A percentile compares a stretch with the other conserved stretches of the same genome.
phyloP scores from a whole-genome alignment of 2,329 filamentous ascomycete species.

The Hortaea sp. region DNA sequence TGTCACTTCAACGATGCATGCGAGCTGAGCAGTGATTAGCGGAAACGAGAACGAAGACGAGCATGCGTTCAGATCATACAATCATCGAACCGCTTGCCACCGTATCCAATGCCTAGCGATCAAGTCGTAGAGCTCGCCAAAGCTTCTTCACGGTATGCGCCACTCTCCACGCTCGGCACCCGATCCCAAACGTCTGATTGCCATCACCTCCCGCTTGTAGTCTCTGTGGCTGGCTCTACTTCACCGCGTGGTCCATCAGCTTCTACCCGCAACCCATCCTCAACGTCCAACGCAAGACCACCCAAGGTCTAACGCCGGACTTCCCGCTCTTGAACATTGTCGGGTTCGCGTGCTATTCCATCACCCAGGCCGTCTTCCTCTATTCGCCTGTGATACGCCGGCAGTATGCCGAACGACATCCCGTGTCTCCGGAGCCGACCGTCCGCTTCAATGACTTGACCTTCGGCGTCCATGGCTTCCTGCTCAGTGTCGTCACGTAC shows the following conservation, averaged over 20 bases:
- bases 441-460: conserved; percentile 83
- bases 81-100: too few relatives aligned
- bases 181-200: too few relatives aligned
- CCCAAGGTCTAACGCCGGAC: conserved; percentile 75
- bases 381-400: conserved; percentile 66
- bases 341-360: conserved; percentile 62
- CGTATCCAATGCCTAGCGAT: neutral
- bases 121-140: neutral
- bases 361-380: conserved; percentile 66
- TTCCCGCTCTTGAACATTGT: conserved; percentile 67
- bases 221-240: conserved; percentile 22
- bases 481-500: conserved; percentile 62
- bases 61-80: too few relatives aligned
- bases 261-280: conserved; percentile 87
- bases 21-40: too few relatives aligned
- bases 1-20: too few relatives aligned
- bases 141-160: conserved; percentile 10
- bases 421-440: conserved; percentile 62
- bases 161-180: neutral
- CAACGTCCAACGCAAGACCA: conserved; percentile 68
- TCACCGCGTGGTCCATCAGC: conserved; percentile 57
- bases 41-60: too few relatives aligned
- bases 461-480: conserved; percentile 72
- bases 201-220: conserved; percentile 3
- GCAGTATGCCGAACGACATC: conserved; percentile 77